A percentile compares a stretch with the other conserved stretches of the same genome.
Evolutionary conservation across 2,329 filamentous ascomycete species (phyloP).

Genomic region (Aschersonia sp.): DNA sequence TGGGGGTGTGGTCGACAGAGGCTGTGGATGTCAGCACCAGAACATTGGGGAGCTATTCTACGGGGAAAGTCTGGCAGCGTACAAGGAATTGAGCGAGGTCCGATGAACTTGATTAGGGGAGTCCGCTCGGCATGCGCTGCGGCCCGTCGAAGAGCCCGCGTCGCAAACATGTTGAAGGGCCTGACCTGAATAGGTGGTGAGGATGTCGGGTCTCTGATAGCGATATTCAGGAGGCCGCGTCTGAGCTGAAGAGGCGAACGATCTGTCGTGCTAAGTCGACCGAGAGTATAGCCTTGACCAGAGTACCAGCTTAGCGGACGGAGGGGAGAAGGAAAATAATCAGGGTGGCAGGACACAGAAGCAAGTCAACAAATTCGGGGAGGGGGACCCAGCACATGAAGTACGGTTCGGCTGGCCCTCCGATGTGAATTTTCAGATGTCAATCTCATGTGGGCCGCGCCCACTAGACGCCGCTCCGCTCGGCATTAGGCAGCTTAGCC

Average conservation of each 20-base stretch:
- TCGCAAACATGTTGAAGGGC: constrained; percentile 33
- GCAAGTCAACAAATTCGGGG: too few relatives aligned
- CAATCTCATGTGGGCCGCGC: not conserved
- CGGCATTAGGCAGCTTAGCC: not conserved
- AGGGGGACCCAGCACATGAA: too few relatives aligned
- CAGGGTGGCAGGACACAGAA: too few relatives aligned
- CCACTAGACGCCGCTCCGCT: not conserved
- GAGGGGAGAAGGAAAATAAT: too few relatives aligned
- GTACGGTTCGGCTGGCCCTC: not conserved
- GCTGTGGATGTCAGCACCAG: constrained; percentile 30
- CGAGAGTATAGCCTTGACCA: too few relatives aligned
- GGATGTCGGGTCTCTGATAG: too few relatives aligned
- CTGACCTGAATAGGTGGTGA: too few relatives aligned
- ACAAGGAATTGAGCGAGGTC: constrained; percentile 45
- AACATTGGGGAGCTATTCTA: not conserved
- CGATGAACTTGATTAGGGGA: constrained; percentile 48
- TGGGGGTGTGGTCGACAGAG: constrained; percentile 56
- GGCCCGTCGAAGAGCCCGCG: constrained; percentile 41
- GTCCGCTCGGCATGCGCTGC: constrained; percentile 44
- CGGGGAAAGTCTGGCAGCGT: not conserved
- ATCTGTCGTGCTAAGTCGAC: too few relatives aligned
- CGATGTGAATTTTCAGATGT: not conserved
- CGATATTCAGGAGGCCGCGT: too few relatives aligned
- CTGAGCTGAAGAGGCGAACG: too few relatives aligned
- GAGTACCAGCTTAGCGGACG: too few relatives aligned